Percentiles rank a stretch among this genome's conserved stretches.
Conservation (phyloP, 441 rosid species). For the Erodium chrysanthum region DNA sequence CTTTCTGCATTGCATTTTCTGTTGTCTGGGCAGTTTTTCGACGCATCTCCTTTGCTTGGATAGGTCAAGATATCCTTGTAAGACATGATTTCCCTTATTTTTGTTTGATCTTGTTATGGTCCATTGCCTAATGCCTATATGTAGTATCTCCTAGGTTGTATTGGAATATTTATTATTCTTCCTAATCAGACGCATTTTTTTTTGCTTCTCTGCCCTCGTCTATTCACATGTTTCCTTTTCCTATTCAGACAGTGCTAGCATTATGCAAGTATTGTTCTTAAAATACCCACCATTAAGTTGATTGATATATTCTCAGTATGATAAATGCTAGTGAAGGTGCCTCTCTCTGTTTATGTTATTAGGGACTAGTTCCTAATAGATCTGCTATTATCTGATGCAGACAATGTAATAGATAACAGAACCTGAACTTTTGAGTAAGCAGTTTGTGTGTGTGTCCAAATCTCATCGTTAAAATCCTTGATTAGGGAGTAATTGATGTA, state of each 20-base stretch:
- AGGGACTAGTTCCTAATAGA: background rate
- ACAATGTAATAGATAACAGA: background rate
- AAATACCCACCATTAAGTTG: background rate
- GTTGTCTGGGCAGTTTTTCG: conserved; percentile 64
- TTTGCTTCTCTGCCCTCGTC: background rate
- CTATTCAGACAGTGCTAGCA: background rate
- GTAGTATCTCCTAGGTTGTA: background rate
- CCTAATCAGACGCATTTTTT: background rate
- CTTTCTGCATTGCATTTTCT: conserved; percentile 89
- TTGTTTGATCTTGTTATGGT: conserved; percentile 4
- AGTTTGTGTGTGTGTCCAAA: background rate
- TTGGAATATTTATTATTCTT: background rate
- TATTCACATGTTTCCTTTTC: background rate
- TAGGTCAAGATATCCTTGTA: conserved; percentile 96
- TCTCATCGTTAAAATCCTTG: background rate
- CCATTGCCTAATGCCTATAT: conserved; percentile 6
- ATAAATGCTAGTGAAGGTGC: background rate
- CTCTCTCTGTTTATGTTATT: background rate
- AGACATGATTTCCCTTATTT: conserved; percentile 25
- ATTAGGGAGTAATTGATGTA: background rate
- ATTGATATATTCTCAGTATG: background rate
- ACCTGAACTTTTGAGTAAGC: background rate
- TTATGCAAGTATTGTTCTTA: background rate
- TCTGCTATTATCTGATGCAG: background rate
- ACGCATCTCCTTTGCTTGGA: conserved; percentile 62